A percentile compares a stretch with the other conserved stretches of the same genome.
phyloP scores from a whole-genome alignment of 1,139 yeast genomes.

The Hyphopichia fennica region DNA sequence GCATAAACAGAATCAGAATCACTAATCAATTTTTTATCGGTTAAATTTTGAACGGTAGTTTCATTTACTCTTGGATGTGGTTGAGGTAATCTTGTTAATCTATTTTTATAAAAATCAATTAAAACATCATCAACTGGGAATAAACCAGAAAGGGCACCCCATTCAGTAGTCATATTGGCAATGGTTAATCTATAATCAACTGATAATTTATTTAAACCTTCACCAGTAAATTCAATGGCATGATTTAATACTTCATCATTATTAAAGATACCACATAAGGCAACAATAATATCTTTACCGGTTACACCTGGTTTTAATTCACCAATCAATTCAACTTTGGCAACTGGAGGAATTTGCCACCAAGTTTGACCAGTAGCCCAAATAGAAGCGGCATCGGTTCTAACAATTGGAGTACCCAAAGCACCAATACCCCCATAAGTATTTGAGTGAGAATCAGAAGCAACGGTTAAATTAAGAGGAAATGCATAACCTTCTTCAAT shows the following conservation, averaged over 20 bases:
- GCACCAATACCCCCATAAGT: slow-evolving; percentile 97
- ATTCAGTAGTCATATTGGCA: slow-evolving; percentile 99
- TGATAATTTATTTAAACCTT: slow-evolving; percentile 69
- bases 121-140: slow-evolving; percentile 88
- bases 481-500: slow-evolving; percentile 98
- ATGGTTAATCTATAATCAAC: slow-evolving; percentile 92
- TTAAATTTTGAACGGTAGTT: slow-evolving; percentile 52
- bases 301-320: slow-evolving; percentile 81
- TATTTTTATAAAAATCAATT: slow-evolving; percentile 71
- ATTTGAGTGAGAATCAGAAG: slow-evolving; percentile 96
- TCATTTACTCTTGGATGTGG: slow-evolving; percentile 85
- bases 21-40: slow-evolving; percentile 47
- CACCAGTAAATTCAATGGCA: slow-evolving; percentile 95
- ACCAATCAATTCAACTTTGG: slow-evolving; percentile 85
- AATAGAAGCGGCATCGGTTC: slow-evolving; percentile 98
- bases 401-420: slow-evolving; percentile 93
- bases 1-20: slow-evolving; percentile 85
- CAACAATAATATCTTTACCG: slow-evolving; percentile 96
- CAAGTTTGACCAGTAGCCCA: slow-evolving; percentile 99
- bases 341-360: slow-evolving; percentile 99
- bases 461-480: slow-evolving; percentile 90
- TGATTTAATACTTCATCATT: slow-evolving; percentile 96
- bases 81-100: slow-evolving; percentile 66
- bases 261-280: slow-evolving; percentile 92
- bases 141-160: slow-evolving; percentile 98